These are phyloP conservation scores for Nigrospora osmanthi DNA, from an alignment of 2,329 filamentous ascomycete genomes.

Conservation along the genomic window DNA sequence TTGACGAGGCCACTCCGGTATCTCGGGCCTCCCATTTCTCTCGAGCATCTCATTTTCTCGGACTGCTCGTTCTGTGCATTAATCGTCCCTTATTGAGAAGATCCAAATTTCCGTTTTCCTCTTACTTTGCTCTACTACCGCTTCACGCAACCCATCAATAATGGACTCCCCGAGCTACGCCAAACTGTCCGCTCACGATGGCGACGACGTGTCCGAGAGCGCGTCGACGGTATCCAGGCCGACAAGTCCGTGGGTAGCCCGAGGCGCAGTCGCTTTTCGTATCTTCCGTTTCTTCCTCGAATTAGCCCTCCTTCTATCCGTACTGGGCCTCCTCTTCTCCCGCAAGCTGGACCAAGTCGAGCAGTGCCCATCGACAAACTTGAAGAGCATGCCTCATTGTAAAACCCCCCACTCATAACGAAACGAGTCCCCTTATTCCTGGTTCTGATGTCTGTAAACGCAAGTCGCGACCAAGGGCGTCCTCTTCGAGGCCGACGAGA, in stretches of 20 bases:
- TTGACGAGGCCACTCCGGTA: neutral
- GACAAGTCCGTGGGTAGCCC: neutral
- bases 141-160: neutral
- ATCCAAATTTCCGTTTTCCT: no score
- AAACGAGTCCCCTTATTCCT: no score
- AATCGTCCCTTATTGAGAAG: no score
- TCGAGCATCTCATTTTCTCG: neutral
- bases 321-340: neutral
- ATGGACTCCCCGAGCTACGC: neutral
- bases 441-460: neutral
- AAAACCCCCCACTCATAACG: neutral
- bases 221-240: neutral
- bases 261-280: neutral
- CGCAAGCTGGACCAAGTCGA: neutral
- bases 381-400: neutral
- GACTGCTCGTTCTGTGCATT: neutral
- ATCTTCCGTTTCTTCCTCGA: neutral
- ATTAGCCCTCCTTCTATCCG: neutral
- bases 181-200: neutral
- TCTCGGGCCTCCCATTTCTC: neutral
- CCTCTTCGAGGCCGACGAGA: neutral
- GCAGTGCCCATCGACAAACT: neutral
- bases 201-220: neutral
- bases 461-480: neutral
- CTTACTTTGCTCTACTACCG: no score